phyloP scores from a whole-genome alignment of 106 monocot species.

The Narthecium ossifragum region DNA sequence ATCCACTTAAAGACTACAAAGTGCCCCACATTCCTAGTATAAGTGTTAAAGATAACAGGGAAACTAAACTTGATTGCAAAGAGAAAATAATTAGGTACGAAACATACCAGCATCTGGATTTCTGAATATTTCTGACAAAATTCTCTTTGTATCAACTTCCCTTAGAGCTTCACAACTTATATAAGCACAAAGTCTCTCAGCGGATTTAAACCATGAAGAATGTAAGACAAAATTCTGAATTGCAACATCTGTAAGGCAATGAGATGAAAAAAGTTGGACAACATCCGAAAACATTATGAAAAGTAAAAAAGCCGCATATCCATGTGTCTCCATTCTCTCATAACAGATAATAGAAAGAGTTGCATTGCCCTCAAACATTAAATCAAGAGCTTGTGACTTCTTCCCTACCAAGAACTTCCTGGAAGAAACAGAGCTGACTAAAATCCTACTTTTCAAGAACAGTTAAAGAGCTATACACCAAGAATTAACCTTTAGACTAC shows the following conservation, averaged over 20 bases:
- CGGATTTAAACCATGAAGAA: conserved; percentile 77
- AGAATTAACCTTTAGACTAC: too few relatives aligned
- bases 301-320: not conserved
- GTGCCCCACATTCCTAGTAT: too few relatives aligned
- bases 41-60: too few relatives aligned
- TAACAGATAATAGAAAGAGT: too few relatives aligned
- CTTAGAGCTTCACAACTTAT: conserved; percentile 74
- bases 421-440: not conserved
- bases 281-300: not conserved
- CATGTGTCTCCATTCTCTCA: too few relatives aligned
- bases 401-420: not conserved
- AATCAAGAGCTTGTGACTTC: not conserved
- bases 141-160: conserved; percentile 89
- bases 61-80: too few relatives aligned
- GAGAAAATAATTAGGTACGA: not conserved
- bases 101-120: conserved; percentile 29
- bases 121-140: conserved; percentile 62
- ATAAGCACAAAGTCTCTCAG: conserved; percentile 71
- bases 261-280: not conserved
- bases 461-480: too few relatives aligned
- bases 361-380: too few relatives aligned
- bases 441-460: too few relatives aligned
- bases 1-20: too few relatives aligned
- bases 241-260: conserved; percentile 35
- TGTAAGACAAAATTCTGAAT: conserved; percentile 62